Conservation (phyloP, 805 yeast genomes). For the Starmerella apis region DNA sequence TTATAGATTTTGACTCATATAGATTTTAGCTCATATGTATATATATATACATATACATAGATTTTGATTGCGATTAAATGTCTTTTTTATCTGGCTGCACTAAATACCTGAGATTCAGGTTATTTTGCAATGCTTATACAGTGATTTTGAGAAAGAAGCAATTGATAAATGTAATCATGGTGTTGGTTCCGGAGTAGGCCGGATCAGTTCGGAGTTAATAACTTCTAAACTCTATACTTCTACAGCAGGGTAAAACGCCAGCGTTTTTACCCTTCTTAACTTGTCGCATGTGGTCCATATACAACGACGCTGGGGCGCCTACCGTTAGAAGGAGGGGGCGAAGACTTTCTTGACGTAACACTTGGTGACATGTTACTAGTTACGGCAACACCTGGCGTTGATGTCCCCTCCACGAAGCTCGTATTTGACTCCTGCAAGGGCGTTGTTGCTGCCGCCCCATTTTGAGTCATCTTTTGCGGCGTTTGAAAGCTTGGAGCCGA, state of each 20-base stretch:
- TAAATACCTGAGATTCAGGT: too few relatives aligned
- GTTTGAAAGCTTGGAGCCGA: background rate
- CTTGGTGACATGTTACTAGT: background rate
- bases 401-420: background rate
- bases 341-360: background rate
- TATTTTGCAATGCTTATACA: too few relatives aligned
- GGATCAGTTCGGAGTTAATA: background rate
- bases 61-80: background rate
- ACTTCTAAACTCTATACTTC: constrained; percentile 1
- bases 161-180: too few relatives aligned
- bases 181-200: too few relatives aligned
- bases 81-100: background rate
- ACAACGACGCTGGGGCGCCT: constrained; percentile 15
- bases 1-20: too few relatives aligned
- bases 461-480: background rate
- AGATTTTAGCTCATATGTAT: too few relatives aligned
- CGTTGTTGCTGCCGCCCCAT: background rate
- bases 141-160: too few relatives aligned
- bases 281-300: constrained; percentile 6
- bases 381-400: background rate
- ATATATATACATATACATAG: too few relatives aligned
- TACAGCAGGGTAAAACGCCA: constrained; percentile 5
- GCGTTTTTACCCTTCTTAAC: constrained; percentile 2
- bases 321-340: constrained; percentile 5
- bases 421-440: background rate